Percentiles rank a stretch among this genome's conserved stretches.
Evolutionary conservation across 495 filamentous ascomycete genomes (phyloP).

Genomic region (Penicillium cosmopolitanum): DNA sequence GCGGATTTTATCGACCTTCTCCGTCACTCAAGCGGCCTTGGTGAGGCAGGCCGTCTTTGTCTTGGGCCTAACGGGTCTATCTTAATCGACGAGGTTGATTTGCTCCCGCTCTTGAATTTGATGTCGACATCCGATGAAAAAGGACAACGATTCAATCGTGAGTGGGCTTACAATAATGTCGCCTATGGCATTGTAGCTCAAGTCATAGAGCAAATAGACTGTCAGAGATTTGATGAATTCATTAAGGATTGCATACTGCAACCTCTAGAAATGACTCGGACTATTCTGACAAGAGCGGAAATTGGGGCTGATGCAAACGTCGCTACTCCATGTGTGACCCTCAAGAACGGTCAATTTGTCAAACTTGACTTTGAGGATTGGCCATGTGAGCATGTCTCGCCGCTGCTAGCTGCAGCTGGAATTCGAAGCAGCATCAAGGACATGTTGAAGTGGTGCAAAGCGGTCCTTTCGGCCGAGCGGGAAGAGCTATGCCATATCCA

Average conservation of each 20-base stretch:
- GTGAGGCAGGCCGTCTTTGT: constrained; percentile 30
- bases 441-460: constrained; percentile 23
- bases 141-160: constrained; percentile 30
- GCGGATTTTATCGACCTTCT: constrained; percentile 51
- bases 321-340: constrained; percentile 9
- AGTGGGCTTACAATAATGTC: constrained; percentile 49
- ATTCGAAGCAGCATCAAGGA: constrained; percentile 25
- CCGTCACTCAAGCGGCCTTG: constrained; percentile 51
- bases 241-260: constrained; percentile 46
- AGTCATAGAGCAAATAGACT: constrained; percentile 45
- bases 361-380: constrained; percentile 2
- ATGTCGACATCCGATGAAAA: constrained; percentile 27
- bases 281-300: constrained; percentile 8
- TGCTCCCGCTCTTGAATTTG: constrained; percentile 34
- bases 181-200: constrained; percentile 45
- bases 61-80: constrained; percentile 13
- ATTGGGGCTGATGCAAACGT: constrained; percentile 15
- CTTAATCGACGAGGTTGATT: constrained; percentile 14
- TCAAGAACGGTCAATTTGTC: constrained; percentile 11
- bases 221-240: constrained; percentile 40
- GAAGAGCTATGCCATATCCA: neutral
- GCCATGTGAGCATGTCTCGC: constrained; percentile 16
- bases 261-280: constrained; percentile 36
- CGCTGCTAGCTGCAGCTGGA: constrained; percentile 17
- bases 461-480: constrained; percentile 17